These are phyloP conservation scores for Aspergillus mulundensis DNA, from an alignment of 495 filamentous ascomycete species.

Conservation along the genomic window DNA sequence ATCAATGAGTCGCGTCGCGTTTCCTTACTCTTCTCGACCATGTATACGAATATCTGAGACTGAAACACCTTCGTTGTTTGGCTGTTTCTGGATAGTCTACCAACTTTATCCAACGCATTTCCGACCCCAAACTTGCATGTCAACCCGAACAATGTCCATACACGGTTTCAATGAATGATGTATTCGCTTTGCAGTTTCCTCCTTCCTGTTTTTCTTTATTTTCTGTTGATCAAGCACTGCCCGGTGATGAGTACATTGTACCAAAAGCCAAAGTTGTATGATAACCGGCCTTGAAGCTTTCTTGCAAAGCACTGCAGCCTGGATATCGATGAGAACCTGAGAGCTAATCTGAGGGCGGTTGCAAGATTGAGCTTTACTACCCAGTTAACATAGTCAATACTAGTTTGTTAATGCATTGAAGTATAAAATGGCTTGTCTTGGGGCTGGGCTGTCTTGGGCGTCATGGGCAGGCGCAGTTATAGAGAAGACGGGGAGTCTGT, in stretches of 20 bases:
- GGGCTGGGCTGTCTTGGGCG: too few species aligned
- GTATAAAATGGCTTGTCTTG: neutral
- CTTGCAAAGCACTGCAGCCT: conserved; percentile 16
- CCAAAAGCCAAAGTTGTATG: conserved; percentile 57
- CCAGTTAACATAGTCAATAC: neutral
- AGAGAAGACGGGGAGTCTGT: too few species aligned
- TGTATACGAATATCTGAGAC: too few species aligned
- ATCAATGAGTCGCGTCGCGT: too few species aligned
- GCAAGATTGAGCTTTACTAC: neutral
- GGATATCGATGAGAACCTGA: conserved; percentile 53
- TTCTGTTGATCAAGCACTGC: conserved; percentile 15
- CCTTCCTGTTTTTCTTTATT: neutral
- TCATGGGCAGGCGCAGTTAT: too few species aligned
- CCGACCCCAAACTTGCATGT: neutral
- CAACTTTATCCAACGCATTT: neutral
- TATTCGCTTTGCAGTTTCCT: neutral
- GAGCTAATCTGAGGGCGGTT: conserved; percentile 55
- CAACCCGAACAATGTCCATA: neutral
- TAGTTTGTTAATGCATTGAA: too few species aligned
- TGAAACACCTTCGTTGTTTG: neutral
- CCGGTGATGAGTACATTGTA: conserved; percentile 44
- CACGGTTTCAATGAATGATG: neutral
- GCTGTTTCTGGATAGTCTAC: neutral
- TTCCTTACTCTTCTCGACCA: too few species aligned
- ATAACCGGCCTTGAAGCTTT: conserved; percentile 36